Percentiles rank a stretch among this genome's conserved stretches.
These are phyloP conservation scores for Phytopythium delawarense DNA, from an alignment of 352 stramenopile species.

Conservation along the genomic window DNA sequence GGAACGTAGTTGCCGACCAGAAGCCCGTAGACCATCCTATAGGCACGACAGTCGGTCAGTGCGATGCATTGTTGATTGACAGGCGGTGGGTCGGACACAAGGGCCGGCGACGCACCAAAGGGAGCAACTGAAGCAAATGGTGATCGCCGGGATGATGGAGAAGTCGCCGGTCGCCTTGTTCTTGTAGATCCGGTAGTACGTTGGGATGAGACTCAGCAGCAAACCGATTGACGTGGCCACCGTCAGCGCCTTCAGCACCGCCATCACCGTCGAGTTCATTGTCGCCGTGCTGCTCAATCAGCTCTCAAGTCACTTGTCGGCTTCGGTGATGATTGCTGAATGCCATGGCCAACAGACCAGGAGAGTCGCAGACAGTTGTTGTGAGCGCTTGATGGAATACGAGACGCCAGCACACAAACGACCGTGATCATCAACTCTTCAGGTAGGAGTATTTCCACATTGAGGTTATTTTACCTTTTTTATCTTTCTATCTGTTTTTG, in stretches of 20 bases:
- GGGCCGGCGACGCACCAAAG: conserved; percentile 10
- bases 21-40: conserved; percentile 26
- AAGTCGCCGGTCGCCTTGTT: conserved; percentile 9
- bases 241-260: conserved; percentile 18
- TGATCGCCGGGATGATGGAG: conserved; percentile 14
- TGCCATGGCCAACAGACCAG: too few relatives aligned
- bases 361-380: too few relatives aligned
- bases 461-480: too few relatives aligned
- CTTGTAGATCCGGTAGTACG: conserved; percentile 15
- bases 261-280: conserved; percentile 4
- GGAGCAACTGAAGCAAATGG: conserved; percentile 16
- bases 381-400: too few relatives aligned
- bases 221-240: conserved; percentile 14
- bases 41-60: neutral
- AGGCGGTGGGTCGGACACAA: neutral
- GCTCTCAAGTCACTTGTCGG: too few relatives aligned
- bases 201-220: conserved; percentile 15
- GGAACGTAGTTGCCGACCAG: conserved; percentile 29
- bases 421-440: too few relatives aligned
- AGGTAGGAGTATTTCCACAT: too few relatives aligned
- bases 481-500: too few relatives aligned
- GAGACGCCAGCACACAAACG: too few relatives aligned
- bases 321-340: too few relatives aligned
- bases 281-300: neutral
- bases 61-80: neutral